Evolutionary conservation across 2,329 filamentous ascomycete species (phyloP).

Genomic region (Aspergillus versicolor): DNA sequence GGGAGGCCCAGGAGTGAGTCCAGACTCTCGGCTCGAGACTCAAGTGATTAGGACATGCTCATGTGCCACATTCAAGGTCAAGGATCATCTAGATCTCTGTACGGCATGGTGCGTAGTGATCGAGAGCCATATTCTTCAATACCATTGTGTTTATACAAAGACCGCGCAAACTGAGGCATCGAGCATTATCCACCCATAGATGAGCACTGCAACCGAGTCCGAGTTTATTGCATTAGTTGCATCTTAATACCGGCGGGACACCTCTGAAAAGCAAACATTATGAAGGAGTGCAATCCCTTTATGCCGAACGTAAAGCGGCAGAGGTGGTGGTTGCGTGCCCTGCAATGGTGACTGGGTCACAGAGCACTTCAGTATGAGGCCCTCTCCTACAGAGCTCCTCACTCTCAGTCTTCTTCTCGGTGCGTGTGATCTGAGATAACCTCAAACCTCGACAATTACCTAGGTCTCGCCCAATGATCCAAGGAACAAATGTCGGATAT

Average conservation of each 20-base stretch:
- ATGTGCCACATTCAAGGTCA: constrained; percentile 30
- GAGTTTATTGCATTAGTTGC: constrained; percentile 46
- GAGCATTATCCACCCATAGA: constrained; percentile 53
- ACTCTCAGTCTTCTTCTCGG: constrained; percentile 46
- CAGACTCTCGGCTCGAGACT: too few relatives aligned
- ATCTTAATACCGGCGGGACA: constrained; percentile 49
- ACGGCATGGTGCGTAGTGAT: constrained; percentile 53
- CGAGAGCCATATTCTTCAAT: constrained; percentile 49
- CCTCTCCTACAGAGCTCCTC: constrained; percentile 48
- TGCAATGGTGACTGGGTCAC: constrained; percentile 19
- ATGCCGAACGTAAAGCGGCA: constrained; percentile 46
- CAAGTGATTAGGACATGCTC: constrained; percentile 21
- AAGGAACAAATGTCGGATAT: constrained; percentile 42
- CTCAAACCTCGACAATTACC: constrained; percentile 31
- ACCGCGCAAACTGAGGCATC: constrained; percentile 40
- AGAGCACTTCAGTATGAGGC: constrained; percentile 47
- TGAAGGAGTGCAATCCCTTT: constrained; percentile 49
- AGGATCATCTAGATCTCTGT: constrained; percentile 48
- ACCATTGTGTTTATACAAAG: constrained; percentile 46
- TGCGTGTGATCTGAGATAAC: constrained; percentile 35
- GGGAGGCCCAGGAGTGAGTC: constrained; percentile 14
- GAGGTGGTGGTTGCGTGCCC: constrained; percentile 31
- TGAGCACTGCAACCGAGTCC: constrained; percentile 45
- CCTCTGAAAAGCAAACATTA: constrained; percentile 52
- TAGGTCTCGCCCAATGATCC: constrained; percentile 32